Evolutionary conservation across 257 asterid genomes (phyloP).

Genomic region (Ajuga chamaepitys): DNA sequence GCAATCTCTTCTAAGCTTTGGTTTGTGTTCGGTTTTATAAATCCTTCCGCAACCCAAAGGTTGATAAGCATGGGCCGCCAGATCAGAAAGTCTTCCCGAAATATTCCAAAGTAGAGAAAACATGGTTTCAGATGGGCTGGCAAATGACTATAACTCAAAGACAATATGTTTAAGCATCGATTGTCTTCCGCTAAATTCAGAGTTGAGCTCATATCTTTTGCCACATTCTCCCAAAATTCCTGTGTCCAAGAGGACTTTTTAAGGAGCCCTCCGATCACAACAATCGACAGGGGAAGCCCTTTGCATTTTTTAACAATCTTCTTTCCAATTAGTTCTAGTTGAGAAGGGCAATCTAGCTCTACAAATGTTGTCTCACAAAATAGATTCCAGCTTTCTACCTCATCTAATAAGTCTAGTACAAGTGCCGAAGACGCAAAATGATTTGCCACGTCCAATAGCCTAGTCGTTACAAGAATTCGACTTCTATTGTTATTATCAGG

Average conservation of each 20-base stretch:
- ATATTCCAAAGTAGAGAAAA: conserved; percentile 10
- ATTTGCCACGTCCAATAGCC: too few relatives aligned
- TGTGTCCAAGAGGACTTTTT: not conserved
- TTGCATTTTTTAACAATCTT: too few relatives aligned
- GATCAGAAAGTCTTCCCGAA: not conserved
- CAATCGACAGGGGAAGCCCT: too few relatives aligned
- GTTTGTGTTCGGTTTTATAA: not conserved
- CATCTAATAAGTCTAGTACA: too few relatives aligned
- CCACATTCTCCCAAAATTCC: not conserved
- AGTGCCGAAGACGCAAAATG: too few relatives aligned
- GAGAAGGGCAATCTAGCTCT: too few relatives aligned
- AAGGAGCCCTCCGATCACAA: too few relatives aligned
- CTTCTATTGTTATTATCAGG: too few relatives aligned
- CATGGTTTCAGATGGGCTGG: conserved; percentile 8
- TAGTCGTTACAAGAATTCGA: too few relatives aligned
- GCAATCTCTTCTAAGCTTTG: conserved; percentile 3
- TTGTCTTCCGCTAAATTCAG: not conserved
- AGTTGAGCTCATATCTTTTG: not conserved
- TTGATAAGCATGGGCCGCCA: not conserved
- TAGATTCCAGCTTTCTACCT: too few relatives aligned
- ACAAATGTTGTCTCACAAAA: too few relatives aligned
- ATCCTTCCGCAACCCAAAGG: conserved; percentile 12
- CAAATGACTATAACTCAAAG: conserved; percentile 1
- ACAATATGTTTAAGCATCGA: not conserved
- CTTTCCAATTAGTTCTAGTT: too few relatives aligned